Percentiles rank a stretch among this genome's conserved stretches.
Conservation (phyloP, 1,139 yeast species). For the Yamadazyma oceani region DNA sequence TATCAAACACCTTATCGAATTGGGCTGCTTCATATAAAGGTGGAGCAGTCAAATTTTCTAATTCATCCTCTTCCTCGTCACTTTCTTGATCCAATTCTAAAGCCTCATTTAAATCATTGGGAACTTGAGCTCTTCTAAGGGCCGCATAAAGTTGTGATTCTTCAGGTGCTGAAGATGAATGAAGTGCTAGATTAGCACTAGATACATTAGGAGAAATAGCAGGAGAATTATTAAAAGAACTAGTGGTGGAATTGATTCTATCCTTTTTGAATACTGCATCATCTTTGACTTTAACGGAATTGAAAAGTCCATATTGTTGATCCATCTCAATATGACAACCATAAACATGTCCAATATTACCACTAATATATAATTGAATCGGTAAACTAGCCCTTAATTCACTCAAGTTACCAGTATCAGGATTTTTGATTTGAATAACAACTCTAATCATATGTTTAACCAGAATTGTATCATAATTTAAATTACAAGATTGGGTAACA, state of each 20-base stretch:
- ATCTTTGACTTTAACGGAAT: conserved; percentile 32
- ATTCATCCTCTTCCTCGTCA: conserved; percentile 30
- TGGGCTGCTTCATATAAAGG: conserved; percentile 43
- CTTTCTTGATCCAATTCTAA: conserved; percentile 23
- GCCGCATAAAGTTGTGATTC: conserved; percentile 1
- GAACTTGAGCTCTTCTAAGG: not conserved
- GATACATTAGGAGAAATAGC: conserved; percentile 11
- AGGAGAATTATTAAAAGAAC: conserved; percentile 7
- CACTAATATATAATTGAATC: conserved; percentile 55
- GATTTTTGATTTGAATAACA: conserved; percentile 54
- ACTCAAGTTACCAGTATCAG: conserved; percentile 58
- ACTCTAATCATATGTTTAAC: conserved; percentile 64
- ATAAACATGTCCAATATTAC: conserved; percentile 47
- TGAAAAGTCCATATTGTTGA: conserved; percentile 45
- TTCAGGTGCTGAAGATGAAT: not conserved
- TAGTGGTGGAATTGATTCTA: conserved; percentile 6
- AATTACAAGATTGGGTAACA: conserved; percentile 58
- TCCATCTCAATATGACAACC: conserved; percentile 57
- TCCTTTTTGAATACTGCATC: conserved; percentile 38
- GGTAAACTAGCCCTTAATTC: conserved; percentile 72
- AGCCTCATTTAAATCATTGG: conserved; percentile 10
- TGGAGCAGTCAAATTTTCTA: conserved; percentile 36
- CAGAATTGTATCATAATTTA: conserved; percentile 47
- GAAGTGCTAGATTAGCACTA: conserved; percentile 6
- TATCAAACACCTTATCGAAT: conserved; percentile 38